phyloP scores from a whole-genome alignment of 2,329 filamentous ascomycete species.

The Chaetomium globosum region DNA sequence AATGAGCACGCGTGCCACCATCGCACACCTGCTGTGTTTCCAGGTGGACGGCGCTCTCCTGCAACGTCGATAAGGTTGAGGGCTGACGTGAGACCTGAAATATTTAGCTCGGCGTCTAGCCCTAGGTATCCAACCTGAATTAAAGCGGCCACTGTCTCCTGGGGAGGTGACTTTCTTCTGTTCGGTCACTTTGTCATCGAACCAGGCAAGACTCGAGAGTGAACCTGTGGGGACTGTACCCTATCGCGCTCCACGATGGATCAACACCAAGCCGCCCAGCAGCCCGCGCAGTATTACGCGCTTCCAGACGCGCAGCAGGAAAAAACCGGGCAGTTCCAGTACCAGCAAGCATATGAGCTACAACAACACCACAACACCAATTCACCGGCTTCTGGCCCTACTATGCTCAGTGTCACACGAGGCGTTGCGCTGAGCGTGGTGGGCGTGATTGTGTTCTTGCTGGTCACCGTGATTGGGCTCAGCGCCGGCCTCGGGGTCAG shows the following conservation, averaged over 20 bases:
- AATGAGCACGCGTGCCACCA: background rate
- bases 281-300: slow-evolving; percentile 13
- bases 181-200: background rate
- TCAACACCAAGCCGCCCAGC: slow-evolving; percentile 5
- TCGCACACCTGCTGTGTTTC: background rate
- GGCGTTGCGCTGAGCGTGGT: slow-evolving; percentile 31
- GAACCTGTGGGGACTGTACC: background rate
- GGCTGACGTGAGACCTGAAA: slow-evolving; percentile 9
- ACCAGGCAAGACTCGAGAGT: too few species aligned
- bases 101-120: background rate
- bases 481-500: slow-evolving; percentile 39
- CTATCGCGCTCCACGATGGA: slow-evolving; percentile 1
- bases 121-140: background rate
- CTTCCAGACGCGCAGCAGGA: slow-evolving; percentile 1
- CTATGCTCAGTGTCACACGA: slow-evolving; percentile 32
- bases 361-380: background rate
- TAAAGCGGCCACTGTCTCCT: background rate
- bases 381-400: background rate
- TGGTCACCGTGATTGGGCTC: slow-evolving; percentile 38
- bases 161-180: background rate
- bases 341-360: slow-evolving; percentile 17
- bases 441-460: slow-evolving; percentile 31
- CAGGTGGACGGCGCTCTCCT: background rate
- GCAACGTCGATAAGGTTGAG: background rate
- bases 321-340: slow-evolving; percentile 13